phyloP scores from a whole-genome alignment of 202 grass and related monocot genomes.

The Setaria italica region DNA sequence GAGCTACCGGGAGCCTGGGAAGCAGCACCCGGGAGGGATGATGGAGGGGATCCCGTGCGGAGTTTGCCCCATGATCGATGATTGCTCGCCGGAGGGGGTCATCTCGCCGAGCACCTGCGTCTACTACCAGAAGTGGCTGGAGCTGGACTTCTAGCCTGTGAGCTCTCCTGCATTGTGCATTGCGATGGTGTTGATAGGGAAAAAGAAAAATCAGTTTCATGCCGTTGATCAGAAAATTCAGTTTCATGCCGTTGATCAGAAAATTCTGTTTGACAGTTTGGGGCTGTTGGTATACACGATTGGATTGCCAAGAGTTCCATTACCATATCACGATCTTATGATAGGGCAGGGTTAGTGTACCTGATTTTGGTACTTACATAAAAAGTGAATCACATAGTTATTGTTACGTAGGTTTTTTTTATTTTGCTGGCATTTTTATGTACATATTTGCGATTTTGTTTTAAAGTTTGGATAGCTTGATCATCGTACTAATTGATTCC shows the following conservation, averaged over 20 bases:
- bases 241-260: background rate
- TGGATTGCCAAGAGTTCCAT: background rate
- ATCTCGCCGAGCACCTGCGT: slow-evolving; percentile 86
- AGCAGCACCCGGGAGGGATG: slow-evolving; percentile 33
- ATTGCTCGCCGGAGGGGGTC: slow-evolving; percentile 76
- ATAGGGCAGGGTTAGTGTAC: background rate
- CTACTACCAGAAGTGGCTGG: slow-evolving; percentile 80
- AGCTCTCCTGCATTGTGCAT: background rate
- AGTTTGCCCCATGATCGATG: slow-evolving; percentile 76
- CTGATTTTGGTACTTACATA: background rate
- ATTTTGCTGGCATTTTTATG: background rate
- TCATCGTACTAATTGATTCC: background rate
- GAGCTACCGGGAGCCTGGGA: slow-evolving; percentile 55
- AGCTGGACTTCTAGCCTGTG: slow-evolving; percentile 66
- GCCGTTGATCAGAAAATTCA: background rate
- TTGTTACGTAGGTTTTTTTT: background rate
- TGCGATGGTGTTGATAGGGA: background rate
- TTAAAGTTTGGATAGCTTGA: background rate
- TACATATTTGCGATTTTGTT: background rate
- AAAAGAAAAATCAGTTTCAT: no score
- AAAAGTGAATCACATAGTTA: background rate
- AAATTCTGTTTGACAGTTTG: background rate
- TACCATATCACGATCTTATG: background rate
- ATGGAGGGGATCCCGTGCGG: slow-evolving; percentile 78
- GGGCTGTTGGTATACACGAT: background rate